These are phyloP conservation scores for Neonectria coccinea DNA, from an alignment of 2,329 filamentous ascomycete genomes.

Conservation along the genomic window DNA sequence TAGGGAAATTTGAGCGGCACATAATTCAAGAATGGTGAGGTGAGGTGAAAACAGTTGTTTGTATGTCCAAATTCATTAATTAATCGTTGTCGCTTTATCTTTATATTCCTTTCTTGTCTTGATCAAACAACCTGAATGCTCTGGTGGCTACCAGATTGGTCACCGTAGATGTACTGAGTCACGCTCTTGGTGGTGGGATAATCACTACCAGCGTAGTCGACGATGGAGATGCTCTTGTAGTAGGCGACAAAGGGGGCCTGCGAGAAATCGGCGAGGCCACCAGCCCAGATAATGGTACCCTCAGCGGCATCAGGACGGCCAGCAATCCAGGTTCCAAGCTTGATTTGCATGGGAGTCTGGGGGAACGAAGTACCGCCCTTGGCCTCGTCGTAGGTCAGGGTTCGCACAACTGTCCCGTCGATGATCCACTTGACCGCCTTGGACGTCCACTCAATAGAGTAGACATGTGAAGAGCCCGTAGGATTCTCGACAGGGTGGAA, in stretches of 20 bases:
- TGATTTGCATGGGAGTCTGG: constrained; percentile 79
- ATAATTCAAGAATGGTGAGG: too few relatives aligned
- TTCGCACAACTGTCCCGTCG: constrained; percentile 71
- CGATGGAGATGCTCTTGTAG: constrained; percentile 67
- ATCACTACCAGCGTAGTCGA: constrained; percentile 65
- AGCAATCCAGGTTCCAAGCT: constrained; percentile 75
- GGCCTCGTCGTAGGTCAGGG: constrained; percentile 69
- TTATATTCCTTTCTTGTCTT: neutral
- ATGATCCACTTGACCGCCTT: constrained; percentile 73
- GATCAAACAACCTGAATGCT: constrained; percentile 60
- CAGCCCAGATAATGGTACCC: constrained; percentile 79
- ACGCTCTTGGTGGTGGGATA: constrained; percentile 53
- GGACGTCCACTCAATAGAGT: constrained; percentile 75
- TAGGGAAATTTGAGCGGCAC: neutral
- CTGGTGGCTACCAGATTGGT: constrained; percentile 61
- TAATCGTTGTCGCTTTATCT: neutral
- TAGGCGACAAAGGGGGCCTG: constrained; percentile 65
- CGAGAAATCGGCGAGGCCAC: constrained; percentile 66
- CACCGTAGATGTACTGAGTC: constrained; percentile 64
- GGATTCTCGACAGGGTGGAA: constrained; percentile 69
- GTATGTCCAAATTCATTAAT: neutral
- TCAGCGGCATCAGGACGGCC: constrained; percentile 67
- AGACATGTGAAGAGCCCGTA: constrained; percentile 71
- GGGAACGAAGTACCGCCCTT: constrained; percentile 70
- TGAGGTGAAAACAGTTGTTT: neutral